phyloP scores from a whole-genome alignment of 306 rosid species.

The Inga oerstediana region DNA sequence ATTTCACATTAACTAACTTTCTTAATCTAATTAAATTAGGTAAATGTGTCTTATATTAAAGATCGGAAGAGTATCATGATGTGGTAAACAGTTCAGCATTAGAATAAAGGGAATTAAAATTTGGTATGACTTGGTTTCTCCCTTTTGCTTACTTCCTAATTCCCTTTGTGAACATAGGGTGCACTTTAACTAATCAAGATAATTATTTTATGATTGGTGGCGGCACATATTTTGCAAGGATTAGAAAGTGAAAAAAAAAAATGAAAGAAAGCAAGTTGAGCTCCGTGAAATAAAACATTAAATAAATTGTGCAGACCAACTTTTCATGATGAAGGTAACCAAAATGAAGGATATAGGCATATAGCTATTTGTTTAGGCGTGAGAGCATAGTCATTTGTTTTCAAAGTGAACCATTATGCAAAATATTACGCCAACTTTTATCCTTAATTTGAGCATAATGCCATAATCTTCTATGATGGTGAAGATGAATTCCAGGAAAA shows the following conservation, averaged over 20 bases:
- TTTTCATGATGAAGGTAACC: not conserved
- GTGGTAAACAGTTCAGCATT: not conserved
- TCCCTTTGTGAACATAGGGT: not conserved
- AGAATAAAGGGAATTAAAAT: not conserved
- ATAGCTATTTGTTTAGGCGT: not conserved
- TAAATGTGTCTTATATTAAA: no score
- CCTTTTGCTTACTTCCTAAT: not conserved
- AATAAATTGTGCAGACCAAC: constrained; percentile 1
- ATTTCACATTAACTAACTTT: no score
- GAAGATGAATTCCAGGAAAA: not conserved
- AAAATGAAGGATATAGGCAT: not conserved
- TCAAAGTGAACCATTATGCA: not conserved
- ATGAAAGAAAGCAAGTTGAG: not conserved
- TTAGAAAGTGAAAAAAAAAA: not conserved
- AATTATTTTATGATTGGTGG: not conserved
- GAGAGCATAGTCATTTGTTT: not conserved
- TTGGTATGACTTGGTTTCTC: not conserved
- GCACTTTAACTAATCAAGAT: constrained; percentile 7
- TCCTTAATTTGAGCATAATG: constrained; percentile 7
- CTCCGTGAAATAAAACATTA: not conserved
- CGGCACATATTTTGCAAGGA: constrained; percentile 15
- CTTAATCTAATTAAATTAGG: no score
- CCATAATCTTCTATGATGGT: constrained; percentile 6
- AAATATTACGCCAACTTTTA: constrained; percentile 5
- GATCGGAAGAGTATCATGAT: no score